phyloP scores from a whole-genome alignment of 176 grass and related monocot genomes.

The Panicum miliaceum region DNA sequence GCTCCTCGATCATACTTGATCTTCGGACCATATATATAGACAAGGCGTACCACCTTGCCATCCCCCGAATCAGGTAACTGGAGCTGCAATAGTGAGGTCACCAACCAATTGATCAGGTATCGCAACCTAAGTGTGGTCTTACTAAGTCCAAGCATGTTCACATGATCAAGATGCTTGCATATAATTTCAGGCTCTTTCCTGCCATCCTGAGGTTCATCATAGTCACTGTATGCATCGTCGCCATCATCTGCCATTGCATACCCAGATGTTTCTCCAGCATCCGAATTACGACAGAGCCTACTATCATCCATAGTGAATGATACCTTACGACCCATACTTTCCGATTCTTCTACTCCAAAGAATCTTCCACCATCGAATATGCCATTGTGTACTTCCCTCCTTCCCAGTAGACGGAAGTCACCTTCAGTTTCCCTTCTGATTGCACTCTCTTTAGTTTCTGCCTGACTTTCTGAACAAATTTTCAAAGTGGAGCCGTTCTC shows the following conservation, averaged over 20 bases:
- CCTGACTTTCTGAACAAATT: conserved; percentile 55
- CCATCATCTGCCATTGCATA: conserved; percentile 72
- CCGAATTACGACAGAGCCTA: conserved; percentile 55
- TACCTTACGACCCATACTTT: conserved; percentile 81
- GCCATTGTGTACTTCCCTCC: conserved; percentile 69
- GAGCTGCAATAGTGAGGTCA: conserved; percentile 91
- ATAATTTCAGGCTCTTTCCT: conserved; percentile 88
- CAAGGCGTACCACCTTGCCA: conserved; percentile 61
- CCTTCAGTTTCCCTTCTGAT: conserved; percentile 97
- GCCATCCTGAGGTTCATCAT: conserved; percentile 71
- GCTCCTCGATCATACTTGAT: conserved; percentile 98
- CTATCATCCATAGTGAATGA: conserved; percentile 85
- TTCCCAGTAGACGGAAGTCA: conserved; percentile 89
- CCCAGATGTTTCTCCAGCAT: conserved; percentile 78
- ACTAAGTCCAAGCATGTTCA: conserved; percentile 90
- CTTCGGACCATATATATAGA: conserved; percentile 95
- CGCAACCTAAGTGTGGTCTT: conserved; percentile 89
- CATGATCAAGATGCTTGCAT: conserved; percentile 95
- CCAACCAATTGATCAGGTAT: conserved; percentile 96
- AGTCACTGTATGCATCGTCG: conserved; percentile 65
- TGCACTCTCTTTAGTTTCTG: conserved; percentile 74
- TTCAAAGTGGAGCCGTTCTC: conserved; percentile 67
- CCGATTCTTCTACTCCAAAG: conserved; percentile 74
- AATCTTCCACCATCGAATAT: conserved; percentile 72
- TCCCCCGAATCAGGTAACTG: conserved; percentile 75